Conservation (phyloP, 1,139 yeast genomes). For the Blastobotrys indianensis region DNA sequence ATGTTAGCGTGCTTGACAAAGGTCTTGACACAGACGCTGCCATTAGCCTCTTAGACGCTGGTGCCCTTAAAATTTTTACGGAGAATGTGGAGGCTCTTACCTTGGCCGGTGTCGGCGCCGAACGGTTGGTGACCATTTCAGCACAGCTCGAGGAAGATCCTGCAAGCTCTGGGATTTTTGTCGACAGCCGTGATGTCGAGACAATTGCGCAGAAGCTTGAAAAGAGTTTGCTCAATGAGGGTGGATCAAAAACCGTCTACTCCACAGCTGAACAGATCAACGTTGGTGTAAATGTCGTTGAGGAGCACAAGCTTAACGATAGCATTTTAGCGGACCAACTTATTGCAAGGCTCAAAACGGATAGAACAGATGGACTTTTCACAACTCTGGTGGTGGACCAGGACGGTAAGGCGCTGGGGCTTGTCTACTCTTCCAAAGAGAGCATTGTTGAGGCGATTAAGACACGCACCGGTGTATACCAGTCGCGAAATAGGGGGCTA, state of each 20-base stretch:
- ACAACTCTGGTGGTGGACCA: constrained; percentile 79
- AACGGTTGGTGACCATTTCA: constrained; percentile 9
- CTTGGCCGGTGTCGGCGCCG: constrained; percentile 13
- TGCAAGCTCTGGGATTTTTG: constrained; percentile 7
- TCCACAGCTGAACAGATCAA: constrained; percentile 25
- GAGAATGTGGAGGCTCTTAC: constrained; percentile 3
- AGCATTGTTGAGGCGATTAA: constrained; percentile 78
- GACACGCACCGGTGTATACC: constrained; percentile 85
- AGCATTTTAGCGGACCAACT: constrained; percentile 29
- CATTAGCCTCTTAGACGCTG: constrained; percentile 14
- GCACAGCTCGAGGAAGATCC: background rate
- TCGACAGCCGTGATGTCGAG: background rate
- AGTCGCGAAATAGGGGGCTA: constrained; percentile 78
- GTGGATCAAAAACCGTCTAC: constrained; percentile 45
- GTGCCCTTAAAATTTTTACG: constrained; percentile 12
- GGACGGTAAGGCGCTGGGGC: constrained; percentile 65
- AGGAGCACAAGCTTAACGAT: constrained; percentile 40
- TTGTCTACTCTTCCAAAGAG: constrained; percentile 82
- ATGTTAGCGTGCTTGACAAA: constrained; percentile 9
- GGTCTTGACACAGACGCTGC: constrained; percentile 10
- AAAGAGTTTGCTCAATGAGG: constrained; percentile 24
- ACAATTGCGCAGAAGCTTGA: constrained; percentile 10
- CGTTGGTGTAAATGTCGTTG: constrained; percentile 42
- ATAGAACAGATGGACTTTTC: constrained; percentile 78
- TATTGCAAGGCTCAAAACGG: constrained; percentile 61